Evolutionary conservation across 1,284 basidiomycete species (phyloP).

Genomic region (Malassezia slooffiae): DNA sequence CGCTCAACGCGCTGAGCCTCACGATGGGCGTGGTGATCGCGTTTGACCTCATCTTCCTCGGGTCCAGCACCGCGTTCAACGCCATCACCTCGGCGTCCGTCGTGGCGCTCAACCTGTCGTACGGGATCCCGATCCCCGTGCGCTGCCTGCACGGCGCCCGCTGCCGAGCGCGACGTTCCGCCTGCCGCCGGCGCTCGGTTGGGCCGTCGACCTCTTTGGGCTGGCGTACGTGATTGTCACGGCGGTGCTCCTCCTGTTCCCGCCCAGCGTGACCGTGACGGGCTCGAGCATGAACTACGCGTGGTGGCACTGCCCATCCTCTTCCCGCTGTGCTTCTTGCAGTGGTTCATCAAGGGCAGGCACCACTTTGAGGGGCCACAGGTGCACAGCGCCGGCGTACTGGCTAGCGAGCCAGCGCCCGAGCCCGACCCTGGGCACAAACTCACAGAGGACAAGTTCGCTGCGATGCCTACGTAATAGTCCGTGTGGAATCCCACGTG

Average conservation of each 20-base stretch:
- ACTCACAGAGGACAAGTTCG: too few relatives aligned
- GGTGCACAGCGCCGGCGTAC: too few relatives aligned
- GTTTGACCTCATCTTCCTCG: conserved; percentile 50
- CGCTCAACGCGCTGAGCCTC: conserved; percentile 52
- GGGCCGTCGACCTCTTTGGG: conserved; percentile 45
- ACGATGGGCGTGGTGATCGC: conserved; percentile 50
- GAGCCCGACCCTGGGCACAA: too few relatives aligned
- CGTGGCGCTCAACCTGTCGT: conserved; percentile 49
- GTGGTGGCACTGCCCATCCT: conserved; percentile 39
- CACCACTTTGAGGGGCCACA: conserved; percentile 24
- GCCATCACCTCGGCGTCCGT: conserved; percentile 50
- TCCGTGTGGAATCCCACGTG: too few relatives aligned
- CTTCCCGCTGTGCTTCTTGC: conserved; percentile 14
- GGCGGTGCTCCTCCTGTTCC: conserved; percentile 51
- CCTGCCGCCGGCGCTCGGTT: not conserved
- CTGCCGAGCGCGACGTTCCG: conserved; percentile 1
- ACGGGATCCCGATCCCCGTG: conserved; percentile 47
- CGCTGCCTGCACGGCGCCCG: conserved; percentile 8
- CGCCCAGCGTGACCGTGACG: conserved; percentile 48
- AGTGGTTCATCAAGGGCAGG: conserved; percentile 24
- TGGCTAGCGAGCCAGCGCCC: too few relatives aligned
- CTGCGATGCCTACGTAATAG: too few relatives aligned
- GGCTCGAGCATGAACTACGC: conserved; percentile 50
- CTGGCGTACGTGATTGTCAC: conserved; percentile 49
- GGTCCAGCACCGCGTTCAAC: conserved; percentile 51